Base-by-base conservation (phyloP, 495 filamentous ascomycete genomes). In the Penicillium manginii region DNA sequence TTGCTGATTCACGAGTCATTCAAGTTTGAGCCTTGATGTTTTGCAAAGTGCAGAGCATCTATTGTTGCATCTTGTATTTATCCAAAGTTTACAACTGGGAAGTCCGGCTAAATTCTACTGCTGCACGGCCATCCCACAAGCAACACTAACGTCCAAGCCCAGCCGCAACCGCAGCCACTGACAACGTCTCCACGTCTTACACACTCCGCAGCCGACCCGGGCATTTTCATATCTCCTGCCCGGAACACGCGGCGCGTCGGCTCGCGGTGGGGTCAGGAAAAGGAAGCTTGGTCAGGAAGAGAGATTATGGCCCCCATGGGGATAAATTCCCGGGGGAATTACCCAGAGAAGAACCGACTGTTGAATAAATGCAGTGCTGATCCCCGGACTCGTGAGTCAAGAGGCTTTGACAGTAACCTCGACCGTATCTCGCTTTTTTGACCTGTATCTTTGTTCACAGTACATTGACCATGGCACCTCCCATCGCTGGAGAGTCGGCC, bases 401-500 rank as follows among this genome's bases (percentile, higher is more conserved):
- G 21, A 10, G 45, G 7, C 18, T 11, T 45, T 47, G 19, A 14
- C 9, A 14, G 14, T 14, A 35, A 32, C 35, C 48, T 29, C 8
- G 22, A n/a, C 35, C 3, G 12, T 37, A 4, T 14, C 10, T 15
- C 14, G 31, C 43, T 53, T 33, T 31, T 12, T 46, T n/a, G 17
- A 21, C 19, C 15, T 37, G 15, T 37, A 37, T 37, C 35, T 37
- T n/a, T 21, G 12, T 45, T 23, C 26, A 17, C 48, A 4, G 7
- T 48, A 2, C 21, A 29, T 6, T 23, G 46, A 58, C 29, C 23
- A 68, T 68, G 65, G 65, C 48, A 32, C 54, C 57, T 42, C 21
- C 33, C 52, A 52, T 62, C 26, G 23, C 51, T 23, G 64, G 60
- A 29, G 67, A 66, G 57, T 56, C 58, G 50, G 69, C 60, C 57